Conservation (phyloP, 805 yeast species). For the Candida ulmi region DNA sequence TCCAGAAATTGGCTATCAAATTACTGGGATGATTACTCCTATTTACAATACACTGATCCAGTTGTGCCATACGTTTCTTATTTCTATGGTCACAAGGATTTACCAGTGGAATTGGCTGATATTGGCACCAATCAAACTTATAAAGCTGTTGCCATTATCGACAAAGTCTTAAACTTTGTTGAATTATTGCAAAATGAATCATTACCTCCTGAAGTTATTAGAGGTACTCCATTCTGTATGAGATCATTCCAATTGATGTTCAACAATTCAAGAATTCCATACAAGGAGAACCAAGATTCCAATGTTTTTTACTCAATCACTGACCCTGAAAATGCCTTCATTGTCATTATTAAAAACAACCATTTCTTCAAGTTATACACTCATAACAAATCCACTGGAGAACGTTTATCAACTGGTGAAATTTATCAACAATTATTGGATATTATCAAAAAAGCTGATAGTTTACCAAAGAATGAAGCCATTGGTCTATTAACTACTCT, state of each 20-base stretch:
- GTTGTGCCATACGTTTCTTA: slow-evolving; percentile 93
- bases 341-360: slow-evolving; percentile 69
- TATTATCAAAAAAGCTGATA: slow-evolving; percentile 38
- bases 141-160: slow-evolving; percentile 73
- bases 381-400: slow-evolving; percentile 41
- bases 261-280: slow-evolving; percentile 83
- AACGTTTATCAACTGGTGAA: slow-evolving; percentile 39
- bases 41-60: slow-evolving; percentile 86
- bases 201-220: slow-evolving; percentile 73
- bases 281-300: slow-evolving; percentile 49
- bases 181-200: slow-evolving; percentile 61
- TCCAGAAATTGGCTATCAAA: slow-evolving; percentile 82
- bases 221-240: slow-evolving; percentile 88
- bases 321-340: slow-evolving; percentile 49
- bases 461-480: slow-evolving; percentile 24
- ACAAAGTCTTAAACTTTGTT: slow-evolving; percentile 64
- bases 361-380: slow-evolving; percentile 74
- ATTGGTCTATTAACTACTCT: slow-evolving; percentile 78
- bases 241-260: slow-evolving; percentile 88
- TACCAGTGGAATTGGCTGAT: slow-evolving; percentile 30
- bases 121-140: slow-evolving; percentile 59
- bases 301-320: slow-evolving; percentile 43
- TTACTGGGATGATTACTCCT: slow-evolving; percentile 94
- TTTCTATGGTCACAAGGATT: slow-evolving; percentile 77
- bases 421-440: slow-evolving; percentile 53